Percentiles rank a stretch among this genome's conserved stretches.
Evolutionary conservation across 768 basidiomycete genomes (phyloP).

Genomic region (Termitomyces sp.): DNA sequence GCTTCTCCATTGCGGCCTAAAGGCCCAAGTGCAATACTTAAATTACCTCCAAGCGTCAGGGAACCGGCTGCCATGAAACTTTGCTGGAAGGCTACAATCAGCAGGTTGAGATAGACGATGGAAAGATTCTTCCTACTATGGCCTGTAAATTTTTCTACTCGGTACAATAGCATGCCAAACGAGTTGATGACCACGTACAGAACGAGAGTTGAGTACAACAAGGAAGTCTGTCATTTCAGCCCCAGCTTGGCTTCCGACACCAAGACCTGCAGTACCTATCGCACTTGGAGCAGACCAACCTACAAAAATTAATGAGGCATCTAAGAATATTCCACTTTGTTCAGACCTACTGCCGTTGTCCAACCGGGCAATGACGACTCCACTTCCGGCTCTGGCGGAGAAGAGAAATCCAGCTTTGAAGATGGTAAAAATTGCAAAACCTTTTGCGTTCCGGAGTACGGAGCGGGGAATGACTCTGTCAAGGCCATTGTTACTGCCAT

Average conservation of each 20-base stretch:
- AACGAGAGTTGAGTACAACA: slow-evolving; percentile 79
- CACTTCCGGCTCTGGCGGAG: slow-evolving; percentile 81
- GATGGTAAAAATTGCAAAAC: slow-evolving; percentile 91
- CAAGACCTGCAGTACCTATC: slow-evolving; percentile 89
- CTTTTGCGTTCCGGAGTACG: slow-evolving; percentile 49
- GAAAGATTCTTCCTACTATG: slow-evolving; percentile 47
- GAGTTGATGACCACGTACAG: slow-evolving; percentile 42
- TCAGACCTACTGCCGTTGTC: slow-evolving; percentile 74
- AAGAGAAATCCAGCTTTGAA: slow-evolving; percentile 74
- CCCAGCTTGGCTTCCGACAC: slow-evolving; percentile 80
- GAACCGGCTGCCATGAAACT: slow-evolving; percentile 96
- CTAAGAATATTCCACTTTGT: background rate
- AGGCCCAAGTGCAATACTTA: slow-evolving; percentile 88
- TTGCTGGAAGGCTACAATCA: slow-evolving; percentile 33
- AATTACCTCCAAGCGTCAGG: slow-evolving; percentile 85
- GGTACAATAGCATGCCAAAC: slow-evolving; percentile 5
- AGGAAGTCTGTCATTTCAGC: slow-evolving; percentile 91
- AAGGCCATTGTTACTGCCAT: slow-evolving; percentile 74
- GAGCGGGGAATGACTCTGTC: slow-evolving; percentile 64
- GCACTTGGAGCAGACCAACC: slow-evolving; percentile 95
- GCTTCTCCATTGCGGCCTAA: slow-evolving; percentile 96
- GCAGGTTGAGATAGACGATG: background rate
- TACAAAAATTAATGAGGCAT: slow-evolving; percentile 23
- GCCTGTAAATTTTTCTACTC: slow-evolving; percentile 36
- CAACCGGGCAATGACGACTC: slow-evolving; percentile 83